Evolutionary conservation across 1,284 basidiomycete genomes (phyloP).

Genomic region (Abortiporus biennis): DNA sequence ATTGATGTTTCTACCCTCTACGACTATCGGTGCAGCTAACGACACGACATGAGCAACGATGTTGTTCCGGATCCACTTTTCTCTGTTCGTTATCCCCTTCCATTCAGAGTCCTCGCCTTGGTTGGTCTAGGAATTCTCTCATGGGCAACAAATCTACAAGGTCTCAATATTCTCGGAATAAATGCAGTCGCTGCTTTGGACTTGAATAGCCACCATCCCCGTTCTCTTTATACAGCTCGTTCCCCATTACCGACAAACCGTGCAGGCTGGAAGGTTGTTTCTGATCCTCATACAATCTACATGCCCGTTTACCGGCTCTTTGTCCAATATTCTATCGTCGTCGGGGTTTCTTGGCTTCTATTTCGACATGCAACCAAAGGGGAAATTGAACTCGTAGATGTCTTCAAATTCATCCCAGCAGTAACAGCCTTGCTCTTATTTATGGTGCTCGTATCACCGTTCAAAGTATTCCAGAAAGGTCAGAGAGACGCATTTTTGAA

Average conservation of each 20-base stretch:
- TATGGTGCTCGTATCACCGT: slow-evolving; percentile 59
- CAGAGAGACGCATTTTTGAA: slow-evolving; percentile 72
- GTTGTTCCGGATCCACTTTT: too few species aligned
- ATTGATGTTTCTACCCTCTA: too few species aligned
- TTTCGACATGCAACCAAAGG: slow-evolving; percentile 58
- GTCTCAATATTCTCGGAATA: slow-evolving; percentile 67
- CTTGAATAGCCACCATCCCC: slow-evolving; percentile 32
- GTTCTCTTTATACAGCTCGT: slow-evolving; percentile 13
- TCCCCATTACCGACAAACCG: slow-evolving; percentile 29
- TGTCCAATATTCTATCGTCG: slow-evolving; percentile 51
- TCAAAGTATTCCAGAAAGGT: slow-evolving; percentile 55
- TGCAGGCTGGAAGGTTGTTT: slow-evolving; percentile 22
- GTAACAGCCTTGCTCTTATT: slow-evolving; percentile 57
- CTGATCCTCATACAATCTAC: slow-evolving; percentile 37
- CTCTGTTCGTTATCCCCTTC: slow-evolving; percentile 29
- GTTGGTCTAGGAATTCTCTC: slow-evolving; percentile 32
- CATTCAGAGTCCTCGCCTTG: slow-evolving; percentile 33
- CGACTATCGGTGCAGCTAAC: too few species aligned
- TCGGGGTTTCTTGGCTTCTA: slow-evolving; percentile 56
- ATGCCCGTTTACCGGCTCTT: slow-evolving; percentile 66
- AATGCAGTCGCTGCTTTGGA: slow-evolving; percentile 70
- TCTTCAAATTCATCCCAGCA: slow-evolving; percentile 71
- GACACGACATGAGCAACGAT: too few species aligned
- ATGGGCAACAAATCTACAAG: slow-evolving; percentile 78
- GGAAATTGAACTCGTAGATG: slow-evolving; percentile 56